Conservation (phyloP, 345 rosid species). For the Odontarrhena argentea region DNA sequence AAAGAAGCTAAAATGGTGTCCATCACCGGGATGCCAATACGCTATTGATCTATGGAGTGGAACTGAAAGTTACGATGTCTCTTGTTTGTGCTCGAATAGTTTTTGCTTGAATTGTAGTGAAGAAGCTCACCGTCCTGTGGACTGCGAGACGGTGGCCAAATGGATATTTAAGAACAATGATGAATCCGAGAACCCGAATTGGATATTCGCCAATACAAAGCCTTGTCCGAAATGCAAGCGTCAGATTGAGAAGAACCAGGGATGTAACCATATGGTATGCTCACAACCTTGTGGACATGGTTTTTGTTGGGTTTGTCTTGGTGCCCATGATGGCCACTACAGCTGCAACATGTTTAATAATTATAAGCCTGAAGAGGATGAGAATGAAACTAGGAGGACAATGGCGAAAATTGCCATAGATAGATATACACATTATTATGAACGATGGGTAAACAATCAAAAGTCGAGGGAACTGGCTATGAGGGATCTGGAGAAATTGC, state of each 20-base stretch:
- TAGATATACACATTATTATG: slow-evolving; percentile 36
- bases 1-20: slow-evolving; percentile 97
- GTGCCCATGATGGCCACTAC: neutral
- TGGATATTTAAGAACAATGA: slow-evolving; percentile 30
- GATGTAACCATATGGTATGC: slow-evolving; percentile 38
- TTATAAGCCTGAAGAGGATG: slow-evolving; percentile 35
- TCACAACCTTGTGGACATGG: neutral
- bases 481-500: slow-evolving; percentile 21
- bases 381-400: neutral
- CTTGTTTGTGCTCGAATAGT: slow-evolving; percentile 32
- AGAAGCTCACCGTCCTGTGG: slow-evolving; percentile 41
- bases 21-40: slow-evolving; percentile 87
- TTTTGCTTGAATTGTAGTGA: slow-evolving; percentile 39
- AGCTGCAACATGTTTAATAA: slow-evolving; percentile 14
- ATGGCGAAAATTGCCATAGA: neutral
- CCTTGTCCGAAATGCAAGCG: slow-evolving; percentile 41
- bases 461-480: slow-evolving; percentile 27
- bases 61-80: slow-evolving; percentile 22
- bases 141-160: slow-evolving; percentile 27
- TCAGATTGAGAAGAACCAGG: slow-evolving; percentile 33
- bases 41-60: slow-evolving; percentile 40
- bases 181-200: slow-evolving; percentile 34
- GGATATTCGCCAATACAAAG: slow-evolving; percentile 40
- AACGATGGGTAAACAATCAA: slow-evolving; percentile 33
- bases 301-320: slow-evolving; percentile 38